Percentiles rank a stretch among this genome's conserved stretches.
phyloP scores from a whole-genome alignment of 305 asterid genomes.

The Galium porrigens region DNA sequence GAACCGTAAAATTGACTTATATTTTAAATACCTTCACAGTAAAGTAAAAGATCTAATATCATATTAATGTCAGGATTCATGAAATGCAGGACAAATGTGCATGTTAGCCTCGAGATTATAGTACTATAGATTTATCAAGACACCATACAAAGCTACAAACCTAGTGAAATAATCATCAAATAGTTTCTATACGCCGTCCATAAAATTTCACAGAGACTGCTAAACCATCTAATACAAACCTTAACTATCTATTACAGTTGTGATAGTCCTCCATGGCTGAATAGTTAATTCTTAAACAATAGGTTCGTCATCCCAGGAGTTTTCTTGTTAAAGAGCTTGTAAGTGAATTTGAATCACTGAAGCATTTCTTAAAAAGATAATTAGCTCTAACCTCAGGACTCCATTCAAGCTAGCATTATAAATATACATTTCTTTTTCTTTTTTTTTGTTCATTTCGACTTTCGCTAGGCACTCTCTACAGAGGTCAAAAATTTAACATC shows the following conservation, averaged over 20 bases:
- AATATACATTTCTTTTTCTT: not conserved
- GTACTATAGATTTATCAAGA: not conserved
- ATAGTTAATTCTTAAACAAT: not conserved
- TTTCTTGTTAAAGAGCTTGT: not conserved
- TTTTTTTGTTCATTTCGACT: not conserved
- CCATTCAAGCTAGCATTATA: not conserved
- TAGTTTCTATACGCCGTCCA: not conserved
- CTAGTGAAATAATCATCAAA: not conserved
- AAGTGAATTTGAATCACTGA: not conserved
- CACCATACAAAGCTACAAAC: not conserved
- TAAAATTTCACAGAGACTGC: not conserved
- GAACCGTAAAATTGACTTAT: not conserved
- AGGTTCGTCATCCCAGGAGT: not conserved
- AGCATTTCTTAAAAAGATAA: not conserved
- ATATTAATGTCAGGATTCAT: not conserved
- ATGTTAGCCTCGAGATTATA: not conserved
- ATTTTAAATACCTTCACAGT: not conserved
- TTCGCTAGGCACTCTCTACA: not conserved
- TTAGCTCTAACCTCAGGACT: not conserved
- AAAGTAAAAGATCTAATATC: conserved; percentile 2
- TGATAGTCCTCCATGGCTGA: not conserved
- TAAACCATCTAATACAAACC: not conserved
- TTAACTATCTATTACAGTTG: not conserved
- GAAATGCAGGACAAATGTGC: not conserved
- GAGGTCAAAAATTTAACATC: not conserved